Conservation (phyloP, 345 rosid species). For the Rhodomyrtus tomentosa region DNA sequence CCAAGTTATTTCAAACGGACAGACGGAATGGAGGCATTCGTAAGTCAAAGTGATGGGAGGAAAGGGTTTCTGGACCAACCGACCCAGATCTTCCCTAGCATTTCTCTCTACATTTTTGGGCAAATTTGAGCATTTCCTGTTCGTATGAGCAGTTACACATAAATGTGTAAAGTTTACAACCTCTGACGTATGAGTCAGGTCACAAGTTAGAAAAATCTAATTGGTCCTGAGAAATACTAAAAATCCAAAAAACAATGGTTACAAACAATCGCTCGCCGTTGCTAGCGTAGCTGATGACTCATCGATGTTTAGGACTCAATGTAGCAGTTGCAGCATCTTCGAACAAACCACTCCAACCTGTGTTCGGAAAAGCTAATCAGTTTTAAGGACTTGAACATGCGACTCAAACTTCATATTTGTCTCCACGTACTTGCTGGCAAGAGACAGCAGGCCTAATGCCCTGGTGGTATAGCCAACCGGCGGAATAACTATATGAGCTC, state of each 20-base stretch:
- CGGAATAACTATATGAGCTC: not conserved
- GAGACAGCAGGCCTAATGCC: not conserved
- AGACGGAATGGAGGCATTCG: not conserved
- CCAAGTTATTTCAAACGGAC: not conserved
- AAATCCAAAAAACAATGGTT: not conserved
- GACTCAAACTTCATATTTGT: not conserved
- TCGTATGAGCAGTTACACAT: not conserved
- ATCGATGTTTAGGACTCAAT: not conserved
- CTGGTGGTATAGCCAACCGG: not conserved
- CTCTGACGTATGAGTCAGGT: not conserved
- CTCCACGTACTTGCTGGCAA: not conserved
- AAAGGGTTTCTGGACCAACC: not conserved
- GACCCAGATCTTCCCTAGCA: not conserved
- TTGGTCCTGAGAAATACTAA: not conserved
- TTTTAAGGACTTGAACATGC: not conserved
- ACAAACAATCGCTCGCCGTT: not conserved
- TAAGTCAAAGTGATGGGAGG: not conserved
- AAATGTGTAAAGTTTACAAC: not conserved
- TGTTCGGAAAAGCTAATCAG: not conserved
- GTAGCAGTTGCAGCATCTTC: slow-evolving; percentile 29
- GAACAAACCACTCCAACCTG: slow-evolving; percentile 36
- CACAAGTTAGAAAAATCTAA: not conserved
- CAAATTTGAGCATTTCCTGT: not conserved
- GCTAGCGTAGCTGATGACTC: not conserved
- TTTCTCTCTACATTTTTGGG: not conserved